Conservation (phyloP, 225 moss, liverwort and hornwort genomes). For the Sphagnum tenellum region DNA sequence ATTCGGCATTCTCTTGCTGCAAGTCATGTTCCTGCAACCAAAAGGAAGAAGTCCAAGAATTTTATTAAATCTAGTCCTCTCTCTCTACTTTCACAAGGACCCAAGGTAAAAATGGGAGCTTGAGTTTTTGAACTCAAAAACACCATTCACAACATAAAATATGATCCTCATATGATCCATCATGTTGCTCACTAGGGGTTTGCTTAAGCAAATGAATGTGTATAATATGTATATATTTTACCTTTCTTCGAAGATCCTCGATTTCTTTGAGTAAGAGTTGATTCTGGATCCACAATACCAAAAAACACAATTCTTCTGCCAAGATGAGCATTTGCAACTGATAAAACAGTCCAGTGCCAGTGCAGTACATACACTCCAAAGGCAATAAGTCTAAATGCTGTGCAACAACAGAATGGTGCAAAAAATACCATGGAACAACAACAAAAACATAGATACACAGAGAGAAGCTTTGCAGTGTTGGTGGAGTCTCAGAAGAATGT, state of each 20-base stretch:
- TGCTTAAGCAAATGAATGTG: background rate
- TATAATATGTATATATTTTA: conserved; percentile 5
- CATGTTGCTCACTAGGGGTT: background rate
- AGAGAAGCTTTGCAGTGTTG: no score
- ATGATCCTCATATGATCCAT: background rate
- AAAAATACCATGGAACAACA: no score
- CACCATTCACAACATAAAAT: background rate
- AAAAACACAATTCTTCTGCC: no score
- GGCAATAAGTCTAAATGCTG: no score
- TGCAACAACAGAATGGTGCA: no score
- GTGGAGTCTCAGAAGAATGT: no score
- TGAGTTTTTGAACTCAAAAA: background rate
- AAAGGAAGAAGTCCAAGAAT: background rate
- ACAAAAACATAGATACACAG: no score
- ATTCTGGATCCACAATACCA: conserved; percentile 24
- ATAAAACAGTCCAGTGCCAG: no score
- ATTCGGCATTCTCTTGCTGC: conserved; percentile 38
- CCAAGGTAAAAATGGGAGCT: background rate
- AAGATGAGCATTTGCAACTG: no score
- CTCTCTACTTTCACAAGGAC: background rate
- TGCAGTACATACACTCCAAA: no score
- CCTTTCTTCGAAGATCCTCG: conserved; percentile 78
- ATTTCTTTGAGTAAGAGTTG: conserved; percentile 78
- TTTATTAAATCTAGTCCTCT: background rate
- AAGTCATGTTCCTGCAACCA: conserved; percentile 35